Conservation (phyloP, 2,329 filamentous ascomycete genomes). For the Juglanconis oblonga region DNA sequence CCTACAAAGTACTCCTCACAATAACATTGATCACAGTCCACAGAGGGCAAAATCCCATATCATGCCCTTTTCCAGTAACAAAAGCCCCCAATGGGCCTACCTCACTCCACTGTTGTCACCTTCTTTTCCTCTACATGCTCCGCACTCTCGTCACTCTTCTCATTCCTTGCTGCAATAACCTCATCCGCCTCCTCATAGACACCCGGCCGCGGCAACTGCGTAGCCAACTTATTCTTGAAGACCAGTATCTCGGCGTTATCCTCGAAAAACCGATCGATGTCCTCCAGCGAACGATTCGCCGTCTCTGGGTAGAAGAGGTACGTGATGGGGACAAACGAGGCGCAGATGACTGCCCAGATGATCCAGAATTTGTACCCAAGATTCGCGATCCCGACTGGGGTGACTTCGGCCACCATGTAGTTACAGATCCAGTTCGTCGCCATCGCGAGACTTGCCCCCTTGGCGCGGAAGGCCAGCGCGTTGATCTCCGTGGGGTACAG, state of each 20-base stretch:
- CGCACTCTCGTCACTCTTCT: constrained; percentile 3
- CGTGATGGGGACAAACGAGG: constrained; percentile 38
- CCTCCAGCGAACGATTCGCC: constrained; percentile 36
- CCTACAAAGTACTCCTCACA: too few relatives aligned
- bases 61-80: too few relatives aligned
- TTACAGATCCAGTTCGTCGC: constrained; percentile 34
- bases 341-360: constrained; percentile 45
- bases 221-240: constrained; percentile 8
- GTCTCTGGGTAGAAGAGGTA: constrained; percentile 46
- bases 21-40: too few relatives aligned
- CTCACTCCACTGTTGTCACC: not conserved
- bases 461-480: constrained; percentile 32
- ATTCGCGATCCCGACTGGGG: constrained; percentile 33
- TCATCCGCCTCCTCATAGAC: constrained; percentile 14
- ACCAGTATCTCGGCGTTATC: constrained; percentile 9
- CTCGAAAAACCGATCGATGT: constrained; percentile 35
- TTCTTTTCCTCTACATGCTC: constrained; percentile 1
- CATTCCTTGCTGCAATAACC: constrained; percentile 6
- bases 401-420: constrained; percentile 33
- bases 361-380: constrained; percentile 49
- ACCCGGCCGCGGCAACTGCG: constrained; percentile 7
- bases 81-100: not conserved
- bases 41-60: too few relatives aligned
- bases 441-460: constrained; percentile 30
- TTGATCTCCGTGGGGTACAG: constrained; percentile 33